Conservation (phyloP, 1,284 basidiomycete genomes). For the Heterobasidion parviporum region DNA sequence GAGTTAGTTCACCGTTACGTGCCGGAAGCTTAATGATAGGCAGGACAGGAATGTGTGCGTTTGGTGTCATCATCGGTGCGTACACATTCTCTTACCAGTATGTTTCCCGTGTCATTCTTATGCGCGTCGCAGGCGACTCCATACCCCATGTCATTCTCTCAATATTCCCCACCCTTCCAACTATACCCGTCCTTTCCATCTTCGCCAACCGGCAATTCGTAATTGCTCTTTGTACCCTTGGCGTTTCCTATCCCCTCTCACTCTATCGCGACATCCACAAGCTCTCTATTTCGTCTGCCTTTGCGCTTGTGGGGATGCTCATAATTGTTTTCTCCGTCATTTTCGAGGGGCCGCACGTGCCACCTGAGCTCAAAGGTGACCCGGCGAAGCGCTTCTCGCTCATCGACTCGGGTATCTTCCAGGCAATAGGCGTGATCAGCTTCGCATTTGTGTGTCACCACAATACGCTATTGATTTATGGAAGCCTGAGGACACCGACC, state of each 20-base stretch:
- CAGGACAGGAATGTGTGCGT: conserved; percentile 82
- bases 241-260: conserved; percentile 91
- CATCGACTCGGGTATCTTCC: conserved; percentile 73
- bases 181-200: conserved; percentile 65
- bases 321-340: conserved; percentile 89
- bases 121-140: conserved; percentile 63
- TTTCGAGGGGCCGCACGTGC: conserved; percentile 79
- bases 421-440: conserved; percentile 91
- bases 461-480: conserved; percentile 92
- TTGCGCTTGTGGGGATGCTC: conserved; percentile 89
- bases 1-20: conserved; percentile 16
- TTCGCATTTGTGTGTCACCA: conserved; percentile 95
- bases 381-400: conserved; percentile 64
- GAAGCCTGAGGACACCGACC: conserved; percentile 87
- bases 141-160: conserved; percentile 91
- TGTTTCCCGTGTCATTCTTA: conserved; percentile 4
- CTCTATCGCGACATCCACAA: conserved; percentile 98
- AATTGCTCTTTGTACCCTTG: conserved; percentile 77
- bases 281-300: conserved; percentile 84
- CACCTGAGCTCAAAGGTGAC: conserved; percentile 72
- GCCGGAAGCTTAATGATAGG: not conserved
- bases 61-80: conserved; percentile 82
- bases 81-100: conserved; percentile 6
- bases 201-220: conserved; percentile 86
- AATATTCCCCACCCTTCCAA: conserved; percentile 71